Evolutionary conservation across 169 alveolate species (phyloP).

Genomic region (Plasmodium coatneyi): DNA sequence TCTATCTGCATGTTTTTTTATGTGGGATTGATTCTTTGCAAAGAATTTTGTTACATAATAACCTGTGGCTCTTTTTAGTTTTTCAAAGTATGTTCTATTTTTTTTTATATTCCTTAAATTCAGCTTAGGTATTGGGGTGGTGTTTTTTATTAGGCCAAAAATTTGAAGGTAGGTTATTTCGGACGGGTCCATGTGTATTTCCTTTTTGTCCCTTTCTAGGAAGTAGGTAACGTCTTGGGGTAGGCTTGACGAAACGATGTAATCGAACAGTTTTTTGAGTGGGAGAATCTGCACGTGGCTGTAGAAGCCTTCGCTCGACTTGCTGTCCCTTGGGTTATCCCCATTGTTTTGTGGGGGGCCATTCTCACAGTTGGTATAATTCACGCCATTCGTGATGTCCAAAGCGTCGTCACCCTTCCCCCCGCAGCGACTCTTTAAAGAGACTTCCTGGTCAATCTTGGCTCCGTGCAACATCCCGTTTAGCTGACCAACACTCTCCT

Average conservation of each 20-base stretch:
- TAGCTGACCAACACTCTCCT: background rate
- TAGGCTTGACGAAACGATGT: constrained; percentile 27
- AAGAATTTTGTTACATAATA: constrained; percentile 38
- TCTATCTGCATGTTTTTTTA: constrained; percentile 26
- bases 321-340: background rate
- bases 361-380: background rate
- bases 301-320: background rate
- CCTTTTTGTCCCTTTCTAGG: constrained; percentile 51
- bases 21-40: constrained; percentile 6
- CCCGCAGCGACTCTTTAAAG: background rate
- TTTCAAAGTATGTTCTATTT: constrained; percentile 58
- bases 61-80: constrained; percentile 54
- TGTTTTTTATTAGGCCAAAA: constrained; percentile 37
- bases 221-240: constrained; percentile 42
- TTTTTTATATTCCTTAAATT: constrained; percentile 25
- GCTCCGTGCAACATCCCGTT: background rate
- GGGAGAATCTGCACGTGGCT: constrained; percentile 16
- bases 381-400: background rate
- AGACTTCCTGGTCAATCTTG: background rate
- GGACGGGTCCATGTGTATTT: constrained; percentile 21
- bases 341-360: background rate
- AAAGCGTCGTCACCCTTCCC: background rate
- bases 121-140: constrained; percentile 44
- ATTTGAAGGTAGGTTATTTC: constrained; percentile 33
- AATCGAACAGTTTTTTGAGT: constrained; percentile 55